phyloP scores from a whole-genome alignment of 257 asterid species.

The Plectranthus barbatus region DNA sequence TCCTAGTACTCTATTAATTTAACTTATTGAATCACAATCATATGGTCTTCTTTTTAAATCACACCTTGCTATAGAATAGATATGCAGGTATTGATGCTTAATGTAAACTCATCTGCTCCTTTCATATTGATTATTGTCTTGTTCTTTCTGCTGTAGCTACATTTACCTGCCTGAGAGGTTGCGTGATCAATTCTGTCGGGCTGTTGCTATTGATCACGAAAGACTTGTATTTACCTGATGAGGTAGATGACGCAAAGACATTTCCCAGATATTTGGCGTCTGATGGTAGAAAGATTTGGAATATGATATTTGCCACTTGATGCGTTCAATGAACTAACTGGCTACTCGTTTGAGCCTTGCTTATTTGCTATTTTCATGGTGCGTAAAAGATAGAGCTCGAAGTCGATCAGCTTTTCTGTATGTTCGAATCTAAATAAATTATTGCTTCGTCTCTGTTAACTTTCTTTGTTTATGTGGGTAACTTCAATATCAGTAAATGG shows the following conservation, averaged over 20 bases:
- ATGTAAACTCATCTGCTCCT: no score
- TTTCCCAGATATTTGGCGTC: background rate
- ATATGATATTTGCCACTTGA: constrained; percentile 8
- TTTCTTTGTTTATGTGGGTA: background rate
- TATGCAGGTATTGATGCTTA: no score
- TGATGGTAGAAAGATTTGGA: constrained; percentile 15
- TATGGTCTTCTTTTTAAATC: no score
- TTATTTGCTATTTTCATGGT: constrained; percentile 15
- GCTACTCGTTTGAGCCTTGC: constrained; percentile 12
- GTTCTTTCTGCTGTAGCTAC: no score
- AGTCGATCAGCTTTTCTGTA: constrained; percentile 1
- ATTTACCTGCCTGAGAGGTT: constrained; percentile 1
- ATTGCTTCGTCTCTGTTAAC: background rate
- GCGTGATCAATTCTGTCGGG: no score
- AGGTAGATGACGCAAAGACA: no score
- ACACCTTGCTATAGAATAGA: no score
- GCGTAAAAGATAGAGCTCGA: constrained; percentile 11
- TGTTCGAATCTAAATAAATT: background rate
- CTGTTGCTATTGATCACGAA: no score
- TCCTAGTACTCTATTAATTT: no score
- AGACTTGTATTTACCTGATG: constrained; percentile 10
- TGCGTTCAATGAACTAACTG: constrained; percentile 6
- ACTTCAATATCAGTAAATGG: no score
- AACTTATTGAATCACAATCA: no score
- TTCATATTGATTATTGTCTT: no score